Base-by-base conservation (phyloP, 2,329 filamentous ascomycete species). In the Pseudogymnoascus sp. region DNA sequence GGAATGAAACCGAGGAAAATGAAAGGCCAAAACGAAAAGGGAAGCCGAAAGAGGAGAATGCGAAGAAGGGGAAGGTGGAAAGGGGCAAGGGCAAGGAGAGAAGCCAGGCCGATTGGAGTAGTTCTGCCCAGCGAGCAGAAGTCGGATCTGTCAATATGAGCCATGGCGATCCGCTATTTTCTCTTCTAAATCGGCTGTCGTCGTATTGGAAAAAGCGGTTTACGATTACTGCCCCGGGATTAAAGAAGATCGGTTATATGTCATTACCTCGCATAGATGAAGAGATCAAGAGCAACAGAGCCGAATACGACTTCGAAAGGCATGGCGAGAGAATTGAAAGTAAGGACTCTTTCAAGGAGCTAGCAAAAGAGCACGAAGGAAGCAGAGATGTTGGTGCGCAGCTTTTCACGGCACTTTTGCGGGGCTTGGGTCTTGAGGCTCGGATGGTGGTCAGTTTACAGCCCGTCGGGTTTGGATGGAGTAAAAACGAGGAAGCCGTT, bases 191-290 rank as follows among this genome's bases (percentile, higher is more conserved):
- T 68, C 79, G 85, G 3, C 75, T 99, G n/a, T 80, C 87, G 8
- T 82, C 86, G 1, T 97, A 91, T 79, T 99, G 94, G 94, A 92
- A 87, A 71, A 88, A 92, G 68, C 81, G 86, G 35, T 99, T 96
- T 73, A 82, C 79, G 1, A 80, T 94, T 43, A 90, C 86, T 0
- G 82, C 87, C 0, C 91, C 92, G 0, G 90, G 90, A 0, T 70
- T 97, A 20, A 83, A 92, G n/a, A 99, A 97, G 75, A 81, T 84
- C 70, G 94, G 94, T 0, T 97, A 97, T 71, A 88, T 93, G 77
- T 81, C 88, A 0, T 81, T 91, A n/a, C 80, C 87, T 67, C 81
- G 85, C 22, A 76, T 96, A 2, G 87, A 91, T 67, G 82, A 86
- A n/a, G 79, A 94, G 63, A 84, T 88, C 6, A 86, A 87, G 33